Conservation (phyloP, 225 moss, liverwort and hornwort species). For the Climacium dendroides region DNA sequence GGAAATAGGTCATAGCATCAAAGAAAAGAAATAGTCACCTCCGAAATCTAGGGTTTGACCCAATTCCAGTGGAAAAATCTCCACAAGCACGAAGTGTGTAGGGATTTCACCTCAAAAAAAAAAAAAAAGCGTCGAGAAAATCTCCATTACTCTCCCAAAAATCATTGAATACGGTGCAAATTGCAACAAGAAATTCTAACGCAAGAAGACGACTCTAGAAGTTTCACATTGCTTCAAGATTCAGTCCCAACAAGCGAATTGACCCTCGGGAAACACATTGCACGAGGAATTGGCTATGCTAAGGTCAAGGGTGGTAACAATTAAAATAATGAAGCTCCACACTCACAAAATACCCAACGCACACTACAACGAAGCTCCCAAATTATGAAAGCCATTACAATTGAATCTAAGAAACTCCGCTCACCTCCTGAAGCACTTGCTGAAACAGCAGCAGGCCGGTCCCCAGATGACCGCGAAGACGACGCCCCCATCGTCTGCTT, state of each 20-base stretch:
- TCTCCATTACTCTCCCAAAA: background rate
- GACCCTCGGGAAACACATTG: background rate
- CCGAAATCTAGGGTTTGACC: background rate
- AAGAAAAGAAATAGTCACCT: background rate
- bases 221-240: background rate
- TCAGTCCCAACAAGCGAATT: background rate
- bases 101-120: background rate
- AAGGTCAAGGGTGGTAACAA: background rate
- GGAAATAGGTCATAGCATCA: background rate
- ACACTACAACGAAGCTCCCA: background rate
- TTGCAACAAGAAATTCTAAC: background rate
- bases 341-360: background rate
- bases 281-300: background rate
- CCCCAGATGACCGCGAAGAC: conserved; percentile 7
- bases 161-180: background rate
- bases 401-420: background rate
- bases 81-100: background rate
- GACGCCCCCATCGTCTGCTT: background rate
- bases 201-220: background rate
- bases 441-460: background rate
- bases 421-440: conserved; percentile 13
- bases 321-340: background rate
- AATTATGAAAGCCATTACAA: background rate
- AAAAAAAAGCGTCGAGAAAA: background rate
- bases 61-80: background rate